Base-by-base conservation (phyloP, 2,329 filamentous ascomycete genomes). In the Purpureocillium takamizusanense region DNA sequence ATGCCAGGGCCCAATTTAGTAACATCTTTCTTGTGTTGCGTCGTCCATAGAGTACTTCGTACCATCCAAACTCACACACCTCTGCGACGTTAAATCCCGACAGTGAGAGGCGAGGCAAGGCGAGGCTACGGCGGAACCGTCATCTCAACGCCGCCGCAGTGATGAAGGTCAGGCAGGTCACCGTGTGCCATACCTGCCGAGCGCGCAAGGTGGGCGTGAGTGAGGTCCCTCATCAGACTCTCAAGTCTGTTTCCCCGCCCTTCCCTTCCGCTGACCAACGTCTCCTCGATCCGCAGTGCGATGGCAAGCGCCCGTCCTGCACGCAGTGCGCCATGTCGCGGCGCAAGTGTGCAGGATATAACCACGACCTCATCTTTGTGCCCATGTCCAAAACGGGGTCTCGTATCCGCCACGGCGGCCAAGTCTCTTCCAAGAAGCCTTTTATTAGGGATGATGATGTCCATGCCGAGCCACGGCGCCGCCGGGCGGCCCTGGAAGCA, bases 121-220 rank as follows among this genome's bases (percentile, higher is more conserved):
- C n/a, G n/a, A n/a, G n/a, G n/a, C n/a, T n/a, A n/a, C n/a, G n/a
- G n/a, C n/a, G n/a, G n/a, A n/a, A n/a, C n/a, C n/a, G n/a, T n/a
- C n/a, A n/a, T n/a, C n/a, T n/a, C n/a, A n/a, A n/a, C n/a, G n/a
- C n/a, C n/a, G 10, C 21, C 21, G 21, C 21, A 25, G 21, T 10
- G 27, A 53, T 51, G 49, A 53, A 53, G 28, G 38, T 51, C 27
- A 38, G 50, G 30, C 43, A 47, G 31, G 34, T 39, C 25, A 50
- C 46, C 11, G 45, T 51, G 7, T 53, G 50, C 25, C 49, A 52
- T 33, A 51, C 46, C 13, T 53, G 50, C 36, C 46, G 51, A 39
- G 42, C 43, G 7, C 44, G 51, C 8, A 53, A 53, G 31, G 31
- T 53, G 2, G 51, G 47, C 33, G 51, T 51, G 40, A 37, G 49